Evolutionary conservation across 768 basidiomycete species (phyloP).

Genomic region (Candolleomyces aberdarensis): DNA sequence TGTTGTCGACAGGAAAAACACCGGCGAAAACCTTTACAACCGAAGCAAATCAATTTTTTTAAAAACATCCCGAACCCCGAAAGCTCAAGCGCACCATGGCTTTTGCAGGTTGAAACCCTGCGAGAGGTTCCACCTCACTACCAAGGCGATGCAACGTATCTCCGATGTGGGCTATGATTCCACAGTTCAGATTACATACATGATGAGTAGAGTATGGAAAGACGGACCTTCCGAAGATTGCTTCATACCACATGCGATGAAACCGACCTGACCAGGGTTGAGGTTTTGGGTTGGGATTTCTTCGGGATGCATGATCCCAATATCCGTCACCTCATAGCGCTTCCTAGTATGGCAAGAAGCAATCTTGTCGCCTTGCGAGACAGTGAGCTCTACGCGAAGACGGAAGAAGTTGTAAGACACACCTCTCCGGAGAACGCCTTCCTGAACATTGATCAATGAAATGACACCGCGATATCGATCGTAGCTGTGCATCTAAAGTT

Average conservation of each 20-base stretch:
- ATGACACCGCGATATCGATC: slow-evolving; percentile 97
- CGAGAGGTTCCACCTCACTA: slow-evolving; percentile 73
- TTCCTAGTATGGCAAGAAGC: slow-evolving; percentile 80
- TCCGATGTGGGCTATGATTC: slow-evolving; percentile 75
- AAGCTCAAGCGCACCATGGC: slow-evolving; percentile 66
- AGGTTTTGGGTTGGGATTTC: slow-evolving; percentile 71
- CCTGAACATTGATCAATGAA: slow-evolving; percentile 79
- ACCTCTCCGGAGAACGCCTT: slow-evolving; percentile 84
- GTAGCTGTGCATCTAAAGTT: slow-evolving; percentile 52
- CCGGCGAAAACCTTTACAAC: slow-evolving; percentile 82
- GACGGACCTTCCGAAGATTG: slow-evolving; percentile 83
- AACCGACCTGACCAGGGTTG: slow-evolving; percentile 81
- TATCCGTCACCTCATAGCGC: slow-evolving; percentile 83
- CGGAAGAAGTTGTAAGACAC: background rate
- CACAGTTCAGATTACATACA: background rate
- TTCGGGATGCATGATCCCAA: slow-evolving; percentile 89
- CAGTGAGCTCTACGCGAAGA: background rate
- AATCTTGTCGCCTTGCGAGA: slow-evolving; percentile 78
- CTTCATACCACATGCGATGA: slow-evolving; percentile 96
- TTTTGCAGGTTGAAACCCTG: slow-evolving; percentile 88
- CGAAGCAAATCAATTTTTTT: slow-evolving; percentile 7
- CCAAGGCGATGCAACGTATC: slow-evolving; percentile 86
- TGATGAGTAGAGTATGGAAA: background rate
- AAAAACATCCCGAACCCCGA: background rate
- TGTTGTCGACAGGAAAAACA: slow-evolving; percentile 88